Evolutionary conservation across 805 yeast species (phyloP).

Genomic region (Nadsonia fulvescens): DNA sequence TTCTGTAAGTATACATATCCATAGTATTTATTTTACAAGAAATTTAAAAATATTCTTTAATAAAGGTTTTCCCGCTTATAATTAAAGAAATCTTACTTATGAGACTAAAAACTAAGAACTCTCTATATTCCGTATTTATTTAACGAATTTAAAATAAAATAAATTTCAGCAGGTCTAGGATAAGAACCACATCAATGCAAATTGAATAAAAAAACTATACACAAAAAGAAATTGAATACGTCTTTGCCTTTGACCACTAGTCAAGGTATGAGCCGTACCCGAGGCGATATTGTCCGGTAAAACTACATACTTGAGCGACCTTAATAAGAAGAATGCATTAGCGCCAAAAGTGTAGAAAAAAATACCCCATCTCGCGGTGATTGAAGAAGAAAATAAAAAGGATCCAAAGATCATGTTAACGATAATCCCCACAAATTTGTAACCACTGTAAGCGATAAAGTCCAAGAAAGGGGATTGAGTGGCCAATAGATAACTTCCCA

Average conservation of each 20-base stretch:
- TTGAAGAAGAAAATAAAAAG: conserved; percentile 17
- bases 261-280: conserved; percentile 21
- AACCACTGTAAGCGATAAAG: conserved; percentile 76
- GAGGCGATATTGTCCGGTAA: conserved; percentile 33
- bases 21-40: no score
- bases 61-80: no score
- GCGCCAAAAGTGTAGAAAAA: conserved; percentile 35
- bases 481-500: conserved; percentile 67
- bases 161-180: conserved; percentile 3
- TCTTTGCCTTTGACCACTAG: conserved; percentile 51
- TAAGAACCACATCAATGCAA: conserved; percentile 58
- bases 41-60: no score
- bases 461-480: conserved; percentile 64
- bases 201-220: conserved; percentile 70
- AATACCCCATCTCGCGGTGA: conserved; percentile 30
- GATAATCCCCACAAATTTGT: conserved; percentile 65
- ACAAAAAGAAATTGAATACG: conserved; percentile 76
- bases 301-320: conserved; percentile 46
- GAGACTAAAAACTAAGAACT: no score
- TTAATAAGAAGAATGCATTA: conserved; percentile 30
- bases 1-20: no score
- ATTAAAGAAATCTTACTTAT: no score
- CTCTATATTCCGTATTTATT: no score
- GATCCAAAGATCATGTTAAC: conserved; percentile 19
- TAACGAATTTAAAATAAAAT: conserved; percentile 1